Conservation (phyloP, 2,329 filamentous ascomycete species). For the Xylaria sp. region DNA sequence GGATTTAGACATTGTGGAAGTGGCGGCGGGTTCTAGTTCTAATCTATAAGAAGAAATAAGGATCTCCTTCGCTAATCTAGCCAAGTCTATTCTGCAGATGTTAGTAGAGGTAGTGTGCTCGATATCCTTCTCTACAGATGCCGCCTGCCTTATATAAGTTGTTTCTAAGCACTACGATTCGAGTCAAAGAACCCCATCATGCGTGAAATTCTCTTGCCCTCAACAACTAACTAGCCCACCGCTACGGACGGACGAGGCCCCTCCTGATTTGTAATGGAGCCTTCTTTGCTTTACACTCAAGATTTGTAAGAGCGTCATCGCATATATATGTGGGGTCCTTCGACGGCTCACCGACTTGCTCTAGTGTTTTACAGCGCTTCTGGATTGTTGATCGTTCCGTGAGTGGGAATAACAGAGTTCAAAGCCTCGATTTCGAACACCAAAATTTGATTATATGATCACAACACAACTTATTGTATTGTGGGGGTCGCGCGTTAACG, state of each 20-base stretch:
- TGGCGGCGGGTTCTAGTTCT: not conserved
- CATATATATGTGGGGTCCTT: not conserved
- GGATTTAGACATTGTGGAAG: conserved; percentile 43
- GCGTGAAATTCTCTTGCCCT: not conserved
- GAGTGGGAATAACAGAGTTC: not conserved
- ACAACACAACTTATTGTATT: not conserved
- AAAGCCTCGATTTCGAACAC: not conserved
- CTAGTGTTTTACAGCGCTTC: not conserved
- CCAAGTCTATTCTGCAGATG: not conserved
- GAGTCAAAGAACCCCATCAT: not conserved
- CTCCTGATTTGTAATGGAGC: conserved; percentile 24
- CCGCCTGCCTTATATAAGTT: conserved; percentile 12
- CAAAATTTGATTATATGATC: too few species aligned
- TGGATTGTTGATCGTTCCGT: not conserved
- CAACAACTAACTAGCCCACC: not conserved
- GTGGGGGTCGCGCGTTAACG: conserved; percentile 22
- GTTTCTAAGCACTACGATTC: not conserved
- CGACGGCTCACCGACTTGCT: not conserved
- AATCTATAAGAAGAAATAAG: not conserved
- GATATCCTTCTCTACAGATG: not conserved
- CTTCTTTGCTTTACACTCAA: not conserved
- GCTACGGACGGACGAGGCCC: not conserved
- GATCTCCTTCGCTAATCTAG: not conserved
- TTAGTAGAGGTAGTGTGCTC: not conserved
- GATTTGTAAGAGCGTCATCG: conserved; percentile 21